A percentile compares a stretch with the other conserved stretches of the same genome.
phyloP scores from a whole-genome alignment of 768 basidiomycete genomes.

The Phanerochaete carnosa region DNA sequence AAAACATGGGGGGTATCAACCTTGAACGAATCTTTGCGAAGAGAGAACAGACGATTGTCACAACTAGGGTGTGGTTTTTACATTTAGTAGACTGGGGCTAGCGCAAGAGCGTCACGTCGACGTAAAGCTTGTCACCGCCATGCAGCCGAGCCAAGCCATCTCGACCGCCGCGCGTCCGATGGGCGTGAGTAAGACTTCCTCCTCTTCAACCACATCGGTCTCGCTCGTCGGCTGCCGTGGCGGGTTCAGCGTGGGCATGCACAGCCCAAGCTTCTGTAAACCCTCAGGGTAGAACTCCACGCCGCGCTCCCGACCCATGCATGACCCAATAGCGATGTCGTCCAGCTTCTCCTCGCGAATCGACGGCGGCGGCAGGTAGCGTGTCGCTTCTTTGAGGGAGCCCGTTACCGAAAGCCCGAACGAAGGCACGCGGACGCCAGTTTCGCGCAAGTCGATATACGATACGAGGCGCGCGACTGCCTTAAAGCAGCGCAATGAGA shows the following conservation, averaged over 20 bases:
- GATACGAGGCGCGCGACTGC: constrained; percentile 73
- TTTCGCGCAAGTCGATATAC: constrained; percentile 67
- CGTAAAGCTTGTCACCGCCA: constrained; percentile 44
- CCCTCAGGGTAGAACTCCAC: constrained; percentile 83
- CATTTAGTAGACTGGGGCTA: background rate
- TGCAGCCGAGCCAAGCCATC: constrained; percentile 53
- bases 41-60: background rate
- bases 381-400: constrained; percentile 41
- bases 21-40: constrained; percentile 1
- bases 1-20: constrained; percentile 11
- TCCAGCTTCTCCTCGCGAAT: constrained; percentile 33
- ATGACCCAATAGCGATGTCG: constrained; percentile 56
- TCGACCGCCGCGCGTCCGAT: constrained; percentile 50
- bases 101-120: background rate
- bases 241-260: constrained; percentile 25
- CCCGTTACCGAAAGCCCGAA: constrained; percentile 68
- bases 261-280: constrained; percentile 70
- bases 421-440: constrained; percentile 71
- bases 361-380: constrained; percentile 30
- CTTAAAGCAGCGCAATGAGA: constrained; percentile 63
- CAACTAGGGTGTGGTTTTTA: background rate
- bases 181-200: constrained; percentile 39
- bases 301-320: constrained; percentile 58
- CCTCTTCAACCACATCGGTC: constrained; percentile 39
- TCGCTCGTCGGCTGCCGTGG: constrained; percentile 20